Evolutionary conservation across 2,329 filamentous ascomycete genomes (phyloP), one percentile per base, ranked within the genome.

Genomic region (Stemphylium vesicarium): DNA sequence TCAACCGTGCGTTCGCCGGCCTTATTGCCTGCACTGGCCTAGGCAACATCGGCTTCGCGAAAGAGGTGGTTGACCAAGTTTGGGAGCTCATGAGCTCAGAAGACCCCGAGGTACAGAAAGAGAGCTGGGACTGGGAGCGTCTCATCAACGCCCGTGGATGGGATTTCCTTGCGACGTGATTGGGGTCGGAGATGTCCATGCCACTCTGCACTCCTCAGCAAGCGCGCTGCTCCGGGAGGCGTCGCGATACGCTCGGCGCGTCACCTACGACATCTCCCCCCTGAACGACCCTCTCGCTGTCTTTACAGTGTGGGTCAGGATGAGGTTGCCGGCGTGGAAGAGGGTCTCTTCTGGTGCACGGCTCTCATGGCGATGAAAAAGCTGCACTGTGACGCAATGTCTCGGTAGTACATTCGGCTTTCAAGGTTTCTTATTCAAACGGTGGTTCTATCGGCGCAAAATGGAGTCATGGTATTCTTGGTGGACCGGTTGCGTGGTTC

Each of bases 111-210:
- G 82, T 81, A 18, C 44, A 47, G 22, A 52, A 46, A 24, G 44
- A 49, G 24, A 49, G 38, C 50, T 87, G 85, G 85, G 84, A 87
- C 68, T 87, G 84, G 84, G 85, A 87, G 71, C 82, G 76, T 56
- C 83, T 86, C 54, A 85, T 87, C 57, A 75, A 79, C 42, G 77
- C 79, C 44, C 82, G 84, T 74, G 81, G 82, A 16, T 85, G 84
- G 80, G 84, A 87, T 63, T 86, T 87, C 61, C 74, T 87, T 61
- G 81, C 85, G 57, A 86, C 84, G 58, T 87, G 58, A 55, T 48
- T 31, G 32, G 37, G 18, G n/a, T 31, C 22, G 5, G 33, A 32
- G 22, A 24, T 50, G 24, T 39, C 18, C 22, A 29, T n/a, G 41
- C 20, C 33, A 35, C 15, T 44, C 16, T 38, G 32, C 45, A 33